phyloP scores from a whole-genome alignment of 371 early-diverging fungal genomes.

The Coemansia sp. region DNA sequence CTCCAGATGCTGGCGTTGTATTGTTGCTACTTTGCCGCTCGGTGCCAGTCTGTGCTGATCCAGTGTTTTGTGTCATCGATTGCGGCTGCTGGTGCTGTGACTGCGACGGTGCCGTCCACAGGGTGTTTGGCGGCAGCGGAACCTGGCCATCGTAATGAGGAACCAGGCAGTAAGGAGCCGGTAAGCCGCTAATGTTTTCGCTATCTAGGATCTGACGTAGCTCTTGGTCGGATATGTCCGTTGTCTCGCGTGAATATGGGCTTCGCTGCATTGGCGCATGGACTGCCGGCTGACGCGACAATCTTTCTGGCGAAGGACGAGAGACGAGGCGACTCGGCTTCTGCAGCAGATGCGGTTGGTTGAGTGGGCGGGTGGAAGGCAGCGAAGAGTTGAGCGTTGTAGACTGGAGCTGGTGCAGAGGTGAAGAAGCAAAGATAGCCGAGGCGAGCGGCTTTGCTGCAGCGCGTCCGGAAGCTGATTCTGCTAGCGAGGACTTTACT shows the following conservation, averaged over 20 bases:
- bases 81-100: constrained; percentile 1
- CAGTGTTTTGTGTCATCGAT: not conserved
- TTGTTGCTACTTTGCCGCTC: not conserved
- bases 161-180: constrained; percentile 42
- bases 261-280: constrained; percentile 44
- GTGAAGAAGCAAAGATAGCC: constrained; percentile 15
- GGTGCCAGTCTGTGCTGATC: not conserved
- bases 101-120: constrained; percentile 17
- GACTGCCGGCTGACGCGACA: constrained; percentile 31
- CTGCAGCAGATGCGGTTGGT: constrained; percentile 15
- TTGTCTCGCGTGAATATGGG: constrained; percentile 46
- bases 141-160: constrained; percentile 44
- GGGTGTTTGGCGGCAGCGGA: constrained; percentile 23
- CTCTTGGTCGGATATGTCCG: constrained; percentile 50
- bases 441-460: constrained; percentile 26
- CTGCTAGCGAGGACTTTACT: constrained; percentile 26
- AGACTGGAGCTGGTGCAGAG: constrained; percentile 18
- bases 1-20: not conserved
- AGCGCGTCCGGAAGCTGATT: constrained; percentile 28
- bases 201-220: constrained; percentile 49
- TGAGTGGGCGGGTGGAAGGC: constrained; percentile 25
- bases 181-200: constrained; percentile 48
- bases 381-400: constrained; percentile 20
- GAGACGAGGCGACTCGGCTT: constrained; percentile 15
- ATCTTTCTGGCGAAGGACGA: constrained; percentile 25